These are phyloP conservation scores for Firmiana major DNA, from an alignment of 345 rosid species.

Conservation along the genomic window DNA sequence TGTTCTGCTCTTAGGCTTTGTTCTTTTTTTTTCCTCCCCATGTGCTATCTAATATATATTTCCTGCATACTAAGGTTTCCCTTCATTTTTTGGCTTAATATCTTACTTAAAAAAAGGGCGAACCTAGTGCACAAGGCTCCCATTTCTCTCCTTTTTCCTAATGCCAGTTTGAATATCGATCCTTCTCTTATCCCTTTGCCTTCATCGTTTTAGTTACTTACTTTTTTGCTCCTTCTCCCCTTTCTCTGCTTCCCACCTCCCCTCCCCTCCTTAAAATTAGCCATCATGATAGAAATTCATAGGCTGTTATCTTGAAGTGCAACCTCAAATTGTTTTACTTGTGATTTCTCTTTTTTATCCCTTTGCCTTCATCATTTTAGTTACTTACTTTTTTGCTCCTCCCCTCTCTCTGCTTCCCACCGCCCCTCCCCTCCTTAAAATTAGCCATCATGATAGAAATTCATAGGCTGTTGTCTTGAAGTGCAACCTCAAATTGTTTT, in stretches of 20 bases:
- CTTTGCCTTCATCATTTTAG: background rate
- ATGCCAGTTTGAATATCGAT: background rate
- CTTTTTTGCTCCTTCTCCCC: background rate
- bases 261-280: background rate
- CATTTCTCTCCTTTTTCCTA: constrained; percentile 14
- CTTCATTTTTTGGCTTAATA: constrained; percentile 9
- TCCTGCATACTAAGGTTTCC: background rate
- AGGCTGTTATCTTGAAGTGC: background rate
- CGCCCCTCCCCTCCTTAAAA: background rate
- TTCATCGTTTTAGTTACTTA: background rate
- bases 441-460: background rate
- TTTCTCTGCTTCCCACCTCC: background rate
- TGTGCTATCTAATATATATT: background rate
- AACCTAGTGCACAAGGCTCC: too few relatives aligned
- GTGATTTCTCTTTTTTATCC: background rate
- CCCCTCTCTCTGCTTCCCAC: background rate
- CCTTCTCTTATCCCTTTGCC: constrained; percentile 13
- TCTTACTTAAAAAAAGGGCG: too few relatives aligned
- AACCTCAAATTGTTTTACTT: background rate
- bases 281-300: background rate
- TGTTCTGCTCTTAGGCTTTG: too few relatives aligned
- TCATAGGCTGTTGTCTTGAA: background rate
- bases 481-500: background rate
- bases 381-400: background rate
- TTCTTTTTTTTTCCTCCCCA: constrained; percentile 16